Percentiles rank a stretch among this genome's conserved stretches.
Conservation (phyloP, 495 filamentous ascomycete species). For the Neurospora cerealis region DNA sequence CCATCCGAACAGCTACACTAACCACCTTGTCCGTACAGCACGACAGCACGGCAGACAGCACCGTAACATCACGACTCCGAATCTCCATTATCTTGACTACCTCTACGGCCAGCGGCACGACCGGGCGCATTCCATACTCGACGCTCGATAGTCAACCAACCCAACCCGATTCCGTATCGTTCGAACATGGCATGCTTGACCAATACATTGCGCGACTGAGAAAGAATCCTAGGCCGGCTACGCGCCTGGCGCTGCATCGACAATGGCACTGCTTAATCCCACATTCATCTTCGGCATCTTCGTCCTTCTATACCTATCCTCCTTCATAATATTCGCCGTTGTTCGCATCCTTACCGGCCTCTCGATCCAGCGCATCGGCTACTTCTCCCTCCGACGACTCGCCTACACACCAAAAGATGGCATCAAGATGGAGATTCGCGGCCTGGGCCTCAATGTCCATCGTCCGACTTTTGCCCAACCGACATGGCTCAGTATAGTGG, state of each 20-base stretch:
- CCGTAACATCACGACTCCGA: neutral
- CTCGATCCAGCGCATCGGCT: conserved; percentile 91
- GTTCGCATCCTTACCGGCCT: conserved; percentile 86
- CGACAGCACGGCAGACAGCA: neutral
- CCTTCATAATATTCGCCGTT: conserved; percentile 89
- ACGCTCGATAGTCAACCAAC: neutral
- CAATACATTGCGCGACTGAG: neutral
- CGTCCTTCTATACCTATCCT: conserved; percentile 77
- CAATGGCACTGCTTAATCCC: conserved; percentile 47
- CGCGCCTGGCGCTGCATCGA: neutral
- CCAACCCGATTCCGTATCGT: neutral
- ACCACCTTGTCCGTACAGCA: neutral
- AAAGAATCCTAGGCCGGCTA: neutral
- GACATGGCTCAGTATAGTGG: conserved; percentile 87
- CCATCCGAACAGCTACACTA: neutral
- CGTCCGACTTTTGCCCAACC: conserved; percentile 92
- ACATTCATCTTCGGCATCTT: conserved; percentile 77
- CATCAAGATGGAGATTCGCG: conserved; percentile 78
- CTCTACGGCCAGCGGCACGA: neutral
- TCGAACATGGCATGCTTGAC: conserved; percentile 1
- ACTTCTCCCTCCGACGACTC: conserved; percentile 80
- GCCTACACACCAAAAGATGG: conserved; percentile 81
- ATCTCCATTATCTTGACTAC: neutral
- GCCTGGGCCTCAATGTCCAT: conserved; percentile 77
- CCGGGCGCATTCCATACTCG: neutral